phyloP scores from a whole-genome alignment of 139 green algal genomes.

The Volvox africanus region DNA sequence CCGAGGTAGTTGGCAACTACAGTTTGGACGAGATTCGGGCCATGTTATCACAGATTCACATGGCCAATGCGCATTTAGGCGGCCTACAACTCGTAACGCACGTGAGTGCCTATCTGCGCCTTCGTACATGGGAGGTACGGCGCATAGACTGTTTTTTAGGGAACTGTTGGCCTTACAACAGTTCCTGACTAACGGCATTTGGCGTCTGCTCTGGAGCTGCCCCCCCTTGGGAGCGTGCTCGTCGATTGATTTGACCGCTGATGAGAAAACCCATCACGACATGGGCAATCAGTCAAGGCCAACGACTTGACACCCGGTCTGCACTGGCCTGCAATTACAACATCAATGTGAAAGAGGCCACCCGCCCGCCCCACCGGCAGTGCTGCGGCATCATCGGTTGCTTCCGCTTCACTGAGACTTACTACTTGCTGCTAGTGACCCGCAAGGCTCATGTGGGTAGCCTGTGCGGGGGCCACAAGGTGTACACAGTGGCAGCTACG shows the following conservation, averaged over 20 bases:
- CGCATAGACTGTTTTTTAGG: background rate
- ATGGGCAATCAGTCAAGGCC: too few species aligned
- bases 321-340: too few species aligned
- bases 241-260: too few species aligned
- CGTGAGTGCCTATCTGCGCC: slow-evolving; percentile 8
- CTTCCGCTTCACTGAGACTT: slow-evolving; percentile 84
- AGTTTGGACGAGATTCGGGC: slow-evolving; percentile 62
- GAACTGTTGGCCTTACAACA: too few species aligned
- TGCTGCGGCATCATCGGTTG: slow-evolving; percentile 85
- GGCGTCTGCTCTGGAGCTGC: too few species aligned
- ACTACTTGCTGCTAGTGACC: slow-evolving; percentile 94
- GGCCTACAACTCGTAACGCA: slow-evolving; percentile 46
- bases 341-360: background rate
- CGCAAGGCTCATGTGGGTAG: slow-evolving; percentile 75
- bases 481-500: slow-evolving; percentile 88
- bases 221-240: too few species aligned
- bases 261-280: too few species aligned
- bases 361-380: slow-evolving; percentile 50
- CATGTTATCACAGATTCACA: slow-evolving; percentile 65
- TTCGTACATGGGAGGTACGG: background rate
- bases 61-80: slow-evolving; percentile 40
- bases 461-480: slow-evolving; percentile 87
- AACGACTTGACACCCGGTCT: too few species aligned
- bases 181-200: too few species aligned
- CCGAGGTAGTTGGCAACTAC: slow-evolving; percentile 73